These are phyloP conservation scores for Fraxinus paxiana DNA, from an alignment of 305 asterid species.

Conservation along the genomic window DNA sequence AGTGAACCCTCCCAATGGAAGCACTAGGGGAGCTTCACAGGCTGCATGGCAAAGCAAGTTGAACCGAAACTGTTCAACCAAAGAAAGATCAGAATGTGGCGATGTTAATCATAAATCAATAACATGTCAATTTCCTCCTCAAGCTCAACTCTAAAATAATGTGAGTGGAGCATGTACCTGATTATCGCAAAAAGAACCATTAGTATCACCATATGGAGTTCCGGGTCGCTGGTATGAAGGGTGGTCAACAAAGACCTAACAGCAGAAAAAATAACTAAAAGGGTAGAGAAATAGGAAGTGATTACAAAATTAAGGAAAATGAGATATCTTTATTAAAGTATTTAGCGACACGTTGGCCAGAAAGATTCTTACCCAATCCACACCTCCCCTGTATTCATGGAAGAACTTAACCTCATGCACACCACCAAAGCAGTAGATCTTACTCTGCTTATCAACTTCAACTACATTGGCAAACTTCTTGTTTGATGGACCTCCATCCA, in stretches of 20 bases:
- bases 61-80: conserved; percentile 75
- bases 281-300: neutral
- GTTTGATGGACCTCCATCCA: conserved; percentile 51
- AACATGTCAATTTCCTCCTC: conserved; percentile 15
- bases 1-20: conserved; percentile 85
- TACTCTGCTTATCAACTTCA: conserved; percentile 42
- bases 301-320: neutral
- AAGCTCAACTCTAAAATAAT: conserved; percentile 1
- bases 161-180: conserved; percentile 53
- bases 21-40: conserved; percentile 94
- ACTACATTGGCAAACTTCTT: conserved; percentile 55
- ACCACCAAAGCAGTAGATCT: conserved; percentile 64
- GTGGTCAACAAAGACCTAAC: conserved; percentile 84
- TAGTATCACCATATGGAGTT: conserved; percentile 82
- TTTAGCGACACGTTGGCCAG: neutral
- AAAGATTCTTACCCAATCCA: conserved; percentile 73
- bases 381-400: conserved; percentile 89
- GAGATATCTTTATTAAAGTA: neutral
- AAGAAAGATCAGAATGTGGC: conserved; percentile 29
- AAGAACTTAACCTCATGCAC: conserved; percentile 71
- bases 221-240: conserved; percentile 83
- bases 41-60: conserved; percentile 94
- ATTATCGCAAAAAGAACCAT: conserved; percentile 93
- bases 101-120: conserved; percentile 1
- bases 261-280: conserved; percentile 15